A percentile compares a stretch with the other conserved stretches of the same genome.
phyloP scores from a whole-genome alignment of 2,329 filamentous ascomycete species.

The Trichoderma aggressivum region DNA sequence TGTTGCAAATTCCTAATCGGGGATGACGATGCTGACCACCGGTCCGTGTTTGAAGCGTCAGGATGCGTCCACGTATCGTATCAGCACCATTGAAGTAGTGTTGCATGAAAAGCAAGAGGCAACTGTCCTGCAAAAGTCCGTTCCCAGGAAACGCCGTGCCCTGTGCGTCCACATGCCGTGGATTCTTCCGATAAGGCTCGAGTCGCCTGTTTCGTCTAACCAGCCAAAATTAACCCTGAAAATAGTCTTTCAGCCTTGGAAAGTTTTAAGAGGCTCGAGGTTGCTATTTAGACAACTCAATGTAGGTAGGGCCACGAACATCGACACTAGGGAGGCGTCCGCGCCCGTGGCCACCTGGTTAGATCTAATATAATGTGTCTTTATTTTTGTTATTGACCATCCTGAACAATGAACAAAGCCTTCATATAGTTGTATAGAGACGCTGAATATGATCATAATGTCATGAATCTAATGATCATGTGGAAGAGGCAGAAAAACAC shows the following conservation, averaged over 20 bases:
- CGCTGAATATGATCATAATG: background rate
- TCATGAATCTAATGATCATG: background rate
- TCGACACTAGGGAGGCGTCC: background rate
- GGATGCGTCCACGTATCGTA: background rate
- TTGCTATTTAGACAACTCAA: background rate
- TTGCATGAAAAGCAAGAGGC: background rate
- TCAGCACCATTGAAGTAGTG: background rate
- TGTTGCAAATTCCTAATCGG: background rate
- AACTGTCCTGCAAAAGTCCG: background rate
- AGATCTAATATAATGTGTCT: background rate
- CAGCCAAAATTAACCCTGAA: background rate
- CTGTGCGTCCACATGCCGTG: background rate
- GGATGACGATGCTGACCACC: background rate
- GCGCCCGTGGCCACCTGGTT: too few species aligned
- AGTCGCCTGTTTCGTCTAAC: background rate
- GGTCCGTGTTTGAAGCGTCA: background rate
- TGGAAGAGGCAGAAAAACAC: background rate
- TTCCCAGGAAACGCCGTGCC: background rate
- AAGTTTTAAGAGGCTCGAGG: background rate
- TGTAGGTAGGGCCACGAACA: background rate
- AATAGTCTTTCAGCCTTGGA: background rate
- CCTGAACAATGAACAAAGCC: background rate
- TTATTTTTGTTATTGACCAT: background rate
- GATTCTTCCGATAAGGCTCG: background rate
- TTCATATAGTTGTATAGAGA: background rate